phyloP scores from a whole-genome alignment of 768 basidiomycete genomes.

The Dioszegia hungarica region DNA sequence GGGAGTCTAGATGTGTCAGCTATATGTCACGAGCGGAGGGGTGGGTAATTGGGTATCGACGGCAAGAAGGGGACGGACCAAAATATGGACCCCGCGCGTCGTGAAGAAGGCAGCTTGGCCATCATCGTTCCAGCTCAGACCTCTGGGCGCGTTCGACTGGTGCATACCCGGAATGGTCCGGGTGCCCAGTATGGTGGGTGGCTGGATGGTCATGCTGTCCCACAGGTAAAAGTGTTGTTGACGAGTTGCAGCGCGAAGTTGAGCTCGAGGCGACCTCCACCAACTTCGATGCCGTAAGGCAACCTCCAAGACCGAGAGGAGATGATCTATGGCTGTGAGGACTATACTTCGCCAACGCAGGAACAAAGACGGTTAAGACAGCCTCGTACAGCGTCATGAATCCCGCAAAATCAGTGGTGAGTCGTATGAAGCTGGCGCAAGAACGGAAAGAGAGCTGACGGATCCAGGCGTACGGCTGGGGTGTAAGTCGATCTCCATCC shows the following conservation, averaged over 20 bases:
- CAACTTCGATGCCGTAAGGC: neutral
- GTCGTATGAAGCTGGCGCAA: no score
- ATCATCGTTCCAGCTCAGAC: conserved; percentile 35
- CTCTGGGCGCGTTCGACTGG: conserved; percentile 11
- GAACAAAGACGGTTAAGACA: no score
- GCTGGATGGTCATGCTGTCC: neutral
- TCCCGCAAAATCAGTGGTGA: no score
- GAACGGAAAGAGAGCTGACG: no score
- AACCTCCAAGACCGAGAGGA: no score
- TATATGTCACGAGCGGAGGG: no score
- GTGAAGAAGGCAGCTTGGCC: conserved; percentile 34
- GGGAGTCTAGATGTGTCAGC: conserved; percentile 26
- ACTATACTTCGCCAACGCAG: no score
- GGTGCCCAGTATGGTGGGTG: conserved; percentile 15
- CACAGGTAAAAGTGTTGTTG: neutral
- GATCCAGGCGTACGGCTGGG: no score
- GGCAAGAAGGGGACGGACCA: conserved; percentile 22
- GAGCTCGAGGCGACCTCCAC: neutral
- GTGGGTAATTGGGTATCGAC: no score
- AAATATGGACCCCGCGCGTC: conserved; percentile 20
- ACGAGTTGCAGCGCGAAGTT: neutral
- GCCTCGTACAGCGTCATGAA: no score
- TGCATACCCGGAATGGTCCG: conserved; percentile 7
- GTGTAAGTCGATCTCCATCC: neutral
- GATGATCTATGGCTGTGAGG: no score